Percentiles rank a stretch among this genome's conserved stretches.
Evolutionary conservation across 768 basidiomycete species (phyloP).

Genomic region (Favolaschia claudopus): DNA sequence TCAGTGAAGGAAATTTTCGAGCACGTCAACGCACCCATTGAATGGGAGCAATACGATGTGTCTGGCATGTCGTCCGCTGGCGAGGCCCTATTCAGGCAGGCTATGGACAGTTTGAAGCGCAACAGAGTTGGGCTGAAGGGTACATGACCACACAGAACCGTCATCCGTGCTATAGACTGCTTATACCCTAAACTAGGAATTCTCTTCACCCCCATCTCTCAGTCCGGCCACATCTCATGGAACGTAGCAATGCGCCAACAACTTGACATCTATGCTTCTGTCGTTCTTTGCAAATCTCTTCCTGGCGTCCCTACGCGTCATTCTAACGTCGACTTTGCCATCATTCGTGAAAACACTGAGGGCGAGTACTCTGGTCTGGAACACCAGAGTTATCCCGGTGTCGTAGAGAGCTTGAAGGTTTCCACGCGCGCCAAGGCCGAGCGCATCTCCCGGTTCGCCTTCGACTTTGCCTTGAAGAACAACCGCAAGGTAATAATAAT

Average conservation of each 20-base stretch:
- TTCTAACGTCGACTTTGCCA: constrained; percentile 96
- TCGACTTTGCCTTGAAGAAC: constrained; percentile 99
- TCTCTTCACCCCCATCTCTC: constrained; percentile 97
- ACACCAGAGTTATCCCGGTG: constrained; percentile 97
- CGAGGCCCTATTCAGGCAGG: constrained; percentile 95
- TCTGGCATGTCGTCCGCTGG: constrained; percentile 95
- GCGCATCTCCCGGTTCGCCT: constrained; percentile 95
- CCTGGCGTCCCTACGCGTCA: constrained; percentile 97
- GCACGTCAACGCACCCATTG: constrained; percentile 96
- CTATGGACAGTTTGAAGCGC: constrained; percentile 96
- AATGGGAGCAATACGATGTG: constrained; percentile 98
- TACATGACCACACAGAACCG: constrained; percentile 43
- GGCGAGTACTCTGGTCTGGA: constrained; percentile 99
- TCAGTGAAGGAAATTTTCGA: constrained; percentile 99
- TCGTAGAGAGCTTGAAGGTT: constrained; percentile 97
- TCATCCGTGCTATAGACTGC: constrained; percentile 7
- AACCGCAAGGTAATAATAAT: constrained; percentile 79
- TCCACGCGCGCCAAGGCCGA: constrained; percentile 95
- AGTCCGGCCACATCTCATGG: constrained; percentile 98
- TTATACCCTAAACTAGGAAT: constrained; percentile 72
- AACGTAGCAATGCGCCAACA: constrained; percentile 99
- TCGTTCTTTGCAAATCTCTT: constrained; percentile 97
- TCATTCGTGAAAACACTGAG: constrained; percentile 99
- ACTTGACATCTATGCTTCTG: constrained; percentile 98
- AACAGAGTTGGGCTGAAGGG: constrained; percentile 99